These are phyloP conservation scores for Viridothelium virens DNA, from an alignment of 495 filamentous ascomycete species.

Conservation along the genomic window DNA sequence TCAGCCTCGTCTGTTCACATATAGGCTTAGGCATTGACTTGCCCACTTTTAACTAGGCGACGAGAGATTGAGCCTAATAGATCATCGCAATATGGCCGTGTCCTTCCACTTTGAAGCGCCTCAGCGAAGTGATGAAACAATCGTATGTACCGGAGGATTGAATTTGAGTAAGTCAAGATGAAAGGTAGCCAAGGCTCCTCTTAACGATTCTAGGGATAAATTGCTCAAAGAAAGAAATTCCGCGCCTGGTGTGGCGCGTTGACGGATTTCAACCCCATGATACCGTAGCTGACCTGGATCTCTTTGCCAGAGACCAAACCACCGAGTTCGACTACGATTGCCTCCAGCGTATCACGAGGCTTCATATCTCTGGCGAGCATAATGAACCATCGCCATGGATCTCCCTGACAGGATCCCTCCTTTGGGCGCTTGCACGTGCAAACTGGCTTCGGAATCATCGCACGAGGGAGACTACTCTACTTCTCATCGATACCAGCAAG, in stretches of 20 bases:
- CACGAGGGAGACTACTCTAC: not conserved
- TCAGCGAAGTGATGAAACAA: no score
- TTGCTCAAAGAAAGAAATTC: not conserved
- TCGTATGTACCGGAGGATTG: no score
- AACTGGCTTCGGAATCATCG: not conserved
- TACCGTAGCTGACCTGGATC: not conserved
- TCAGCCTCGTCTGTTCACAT: no score
- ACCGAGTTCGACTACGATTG: not conserved
- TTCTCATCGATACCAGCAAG: not conserved
- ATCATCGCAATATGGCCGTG: no score
- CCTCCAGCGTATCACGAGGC: not conserved
- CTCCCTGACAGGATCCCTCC: not conserved
- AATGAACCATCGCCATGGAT: not conserved
- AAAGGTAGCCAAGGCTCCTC: no score
- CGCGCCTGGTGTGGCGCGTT: not conserved
- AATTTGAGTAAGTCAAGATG: no score
- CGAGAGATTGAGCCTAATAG: no score
- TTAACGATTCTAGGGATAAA: not conserved
- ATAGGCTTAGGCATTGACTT: no score
- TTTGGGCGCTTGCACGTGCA: not conserved
- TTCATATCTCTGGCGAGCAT: not conserved
- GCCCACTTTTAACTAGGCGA: no score
- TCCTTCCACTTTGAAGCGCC: no score
- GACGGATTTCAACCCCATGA: not conserved
- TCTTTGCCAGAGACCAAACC: not conserved